phyloP scores from a whole-genome alignment of 805 yeast genomes.

The Schwanniomyces pseudopolymorphus region DNA sequence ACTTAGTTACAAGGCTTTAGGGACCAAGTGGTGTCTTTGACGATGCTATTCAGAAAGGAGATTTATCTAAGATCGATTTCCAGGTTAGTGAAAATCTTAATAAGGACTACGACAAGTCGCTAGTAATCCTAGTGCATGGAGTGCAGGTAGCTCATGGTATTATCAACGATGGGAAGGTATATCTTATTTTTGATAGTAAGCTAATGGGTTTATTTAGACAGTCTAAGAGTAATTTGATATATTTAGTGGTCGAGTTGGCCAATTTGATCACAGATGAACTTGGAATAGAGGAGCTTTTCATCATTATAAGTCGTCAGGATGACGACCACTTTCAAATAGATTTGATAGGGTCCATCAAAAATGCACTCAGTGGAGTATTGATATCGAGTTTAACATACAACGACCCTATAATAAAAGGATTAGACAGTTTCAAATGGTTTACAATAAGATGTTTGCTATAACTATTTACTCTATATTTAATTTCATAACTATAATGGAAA shows the following conservation, averaged over 20 bases:
- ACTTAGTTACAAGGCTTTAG: slow-evolving; percentile 7
- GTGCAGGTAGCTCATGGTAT: not conserved
- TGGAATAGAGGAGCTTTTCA: not conserved
- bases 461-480: not conserved
- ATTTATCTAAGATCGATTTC: not conserved
- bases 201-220: not conserved
- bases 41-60: slow-evolving; percentile 18
- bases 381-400: not conserved
- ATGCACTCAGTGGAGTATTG: not conserved
- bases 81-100: not conserved
- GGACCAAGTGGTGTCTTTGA: slow-evolving; percentile 29
- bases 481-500: not conserved
- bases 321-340: not conserved
- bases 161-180: not conserved
- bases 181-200: not conserved
- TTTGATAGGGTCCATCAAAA: not conserved
- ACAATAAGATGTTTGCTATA: slow-evolving; percentile 1
- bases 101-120: not conserved
- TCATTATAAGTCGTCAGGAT: not conserved
- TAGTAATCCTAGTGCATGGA: not conserved
- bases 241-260: not conserved
- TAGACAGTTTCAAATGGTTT: not conserved
- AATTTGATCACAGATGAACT: not conserved
- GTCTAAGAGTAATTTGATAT: not conserved
- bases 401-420: not conserved